Percentiles rank a stretch among this genome's conserved stretches.
These are phyloP conservation scores for Phaeosphaeria sp. DNA, from an alignment of 2,329 filamentous ascomycete species.

Conservation along the genomic window DNA sequence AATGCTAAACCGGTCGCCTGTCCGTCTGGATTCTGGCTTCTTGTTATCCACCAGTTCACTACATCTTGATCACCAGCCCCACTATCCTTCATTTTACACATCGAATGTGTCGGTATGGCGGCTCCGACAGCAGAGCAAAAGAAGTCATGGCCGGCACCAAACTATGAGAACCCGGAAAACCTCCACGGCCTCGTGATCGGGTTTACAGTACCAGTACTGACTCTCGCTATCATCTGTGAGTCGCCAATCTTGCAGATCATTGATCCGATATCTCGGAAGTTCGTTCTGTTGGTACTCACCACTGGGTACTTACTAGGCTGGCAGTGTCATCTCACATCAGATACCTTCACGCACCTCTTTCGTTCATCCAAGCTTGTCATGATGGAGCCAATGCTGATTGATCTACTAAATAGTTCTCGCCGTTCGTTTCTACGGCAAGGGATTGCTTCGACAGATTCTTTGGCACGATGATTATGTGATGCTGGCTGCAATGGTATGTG, in stretches of 20 bases:
- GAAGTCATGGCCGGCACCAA: slow-evolving; percentile 32
- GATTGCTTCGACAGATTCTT: slow-evolving; percentile 23
- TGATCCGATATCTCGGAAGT: neutral
- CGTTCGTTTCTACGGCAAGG: slow-evolving; percentile 32
- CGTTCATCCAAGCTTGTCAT: neutral
- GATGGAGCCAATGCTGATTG: neutral
- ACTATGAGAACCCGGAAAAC: slow-evolving; percentile 31
- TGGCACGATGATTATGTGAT: slow-evolving; percentile 37
- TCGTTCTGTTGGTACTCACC: neutral
- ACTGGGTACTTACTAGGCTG: neutral
- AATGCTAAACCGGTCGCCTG: neutral
- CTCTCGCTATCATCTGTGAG: slow-evolving; percentile 26
- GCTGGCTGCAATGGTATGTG: slow-evolving; percentile 28
- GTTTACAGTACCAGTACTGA: slow-evolving; percentile 20
- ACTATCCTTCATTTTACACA: neutral
- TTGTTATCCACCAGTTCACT: neutral
- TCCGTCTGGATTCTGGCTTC: neutral
- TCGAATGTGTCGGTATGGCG: slow-evolving; percentile 1
- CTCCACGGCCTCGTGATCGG: slow-evolving; percentile 24
- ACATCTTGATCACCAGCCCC: neutral
- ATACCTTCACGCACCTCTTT: neutral
- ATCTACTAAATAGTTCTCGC: slow-evolving; percentile 6
- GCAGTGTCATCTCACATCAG: neutral
- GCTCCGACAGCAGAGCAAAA: neutral
- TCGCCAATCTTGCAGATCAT: neutral